Evolutionary conservation across 352 stramenopile genomes (phyloP).

Genomic region (Globisporangium heterothallicum): DNA sequence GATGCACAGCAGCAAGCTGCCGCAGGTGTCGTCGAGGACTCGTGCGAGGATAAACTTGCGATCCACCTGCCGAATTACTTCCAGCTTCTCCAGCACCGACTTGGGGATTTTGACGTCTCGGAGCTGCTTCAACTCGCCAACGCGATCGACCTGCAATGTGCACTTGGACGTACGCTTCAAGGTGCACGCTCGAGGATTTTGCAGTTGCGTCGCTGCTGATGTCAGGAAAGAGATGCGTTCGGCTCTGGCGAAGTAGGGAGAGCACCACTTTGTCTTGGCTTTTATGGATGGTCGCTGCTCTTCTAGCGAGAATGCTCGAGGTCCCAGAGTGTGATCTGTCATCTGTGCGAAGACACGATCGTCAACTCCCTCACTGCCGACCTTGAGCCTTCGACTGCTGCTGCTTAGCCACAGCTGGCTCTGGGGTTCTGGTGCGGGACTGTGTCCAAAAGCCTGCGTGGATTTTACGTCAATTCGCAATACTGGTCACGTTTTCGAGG

Average conservation of each 20-base stretch:
- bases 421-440: not conserved
- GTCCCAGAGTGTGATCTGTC: not conserved
- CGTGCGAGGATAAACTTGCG: conserved; percentile 88
- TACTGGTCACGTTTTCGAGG: not conserved
- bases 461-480: not conserved
- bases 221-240: not conserved
- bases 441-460: not conserved
- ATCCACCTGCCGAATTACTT: conserved; percentile 87
- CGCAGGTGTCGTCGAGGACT: conserved; percentile 16
- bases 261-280: too few relatives aligned
- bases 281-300: too few relatives aligned
- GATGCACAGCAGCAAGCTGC: conserved; percentile 64
- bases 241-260: conserved; percentile 5
- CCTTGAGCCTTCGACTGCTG: not conserved
- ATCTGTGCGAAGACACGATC: not conserved
- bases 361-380: not conserved
- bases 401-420: not conserved
- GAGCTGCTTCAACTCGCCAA: conserved; percentile 15
- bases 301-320: too few relatives aligned
- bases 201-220: not conserved
- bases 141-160: conserved; percentile 30
- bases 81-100: conserved; percentile 47
- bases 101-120: conserved; percentile 56
- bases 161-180: conserved; percentile 6
- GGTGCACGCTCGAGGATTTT: not conserved